A percentile compares a stretch with the other conserved stretches of the same genome.
phyloP scores from a whole-genome alignment of 306 rosid genomes.

The Cicer chorassanicum region DNA sequence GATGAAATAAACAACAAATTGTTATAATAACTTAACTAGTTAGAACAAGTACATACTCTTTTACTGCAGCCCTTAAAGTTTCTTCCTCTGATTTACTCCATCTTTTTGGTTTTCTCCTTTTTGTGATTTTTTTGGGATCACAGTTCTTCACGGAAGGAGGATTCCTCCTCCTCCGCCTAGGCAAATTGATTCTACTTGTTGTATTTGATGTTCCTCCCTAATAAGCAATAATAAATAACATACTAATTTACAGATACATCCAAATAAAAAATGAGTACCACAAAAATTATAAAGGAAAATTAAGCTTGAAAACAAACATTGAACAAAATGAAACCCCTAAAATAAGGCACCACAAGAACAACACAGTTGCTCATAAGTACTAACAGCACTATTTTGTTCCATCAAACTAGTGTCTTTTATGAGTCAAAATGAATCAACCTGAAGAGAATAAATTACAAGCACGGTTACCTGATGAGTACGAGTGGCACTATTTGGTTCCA shows the following conservation, averaged over 20 bases:
- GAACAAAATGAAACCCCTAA: too few species aligned
- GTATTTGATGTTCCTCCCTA: conserved; percentile 41
- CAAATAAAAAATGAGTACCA: too few species aligned
- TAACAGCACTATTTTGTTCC: not conserved
- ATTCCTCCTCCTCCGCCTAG: conserved; percentile 50
- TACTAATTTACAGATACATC: too few species aligned
- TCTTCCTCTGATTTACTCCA: conserved; percentile 72
- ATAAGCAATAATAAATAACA: too few species aligned
- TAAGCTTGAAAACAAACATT: too few species aligned
- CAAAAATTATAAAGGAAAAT: too few species aligned
- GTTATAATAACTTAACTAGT: not conserved
- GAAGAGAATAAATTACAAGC: not conserved
- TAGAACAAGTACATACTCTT: conserved; percentile 51
- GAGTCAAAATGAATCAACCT: conserved; percentile 26
- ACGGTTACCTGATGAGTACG: conserved; percentile 58
- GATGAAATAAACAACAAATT: not conserved
- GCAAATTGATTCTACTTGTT: conserved; percentile 45
- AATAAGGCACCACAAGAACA: not conserved
- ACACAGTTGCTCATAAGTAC: not conserved
- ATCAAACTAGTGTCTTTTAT: not conserved
- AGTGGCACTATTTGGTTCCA: conserved; percentile 62
- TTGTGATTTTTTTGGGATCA: conserved; percentile 25
- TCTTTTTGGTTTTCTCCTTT: conserved; percentile 58
- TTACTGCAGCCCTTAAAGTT: conserved; percentile 53
- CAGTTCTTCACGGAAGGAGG: conserved; percentile 59